Base-by-base conservation (phyloP, 306 rosid species). In the Quercus bicolor region DNA sequence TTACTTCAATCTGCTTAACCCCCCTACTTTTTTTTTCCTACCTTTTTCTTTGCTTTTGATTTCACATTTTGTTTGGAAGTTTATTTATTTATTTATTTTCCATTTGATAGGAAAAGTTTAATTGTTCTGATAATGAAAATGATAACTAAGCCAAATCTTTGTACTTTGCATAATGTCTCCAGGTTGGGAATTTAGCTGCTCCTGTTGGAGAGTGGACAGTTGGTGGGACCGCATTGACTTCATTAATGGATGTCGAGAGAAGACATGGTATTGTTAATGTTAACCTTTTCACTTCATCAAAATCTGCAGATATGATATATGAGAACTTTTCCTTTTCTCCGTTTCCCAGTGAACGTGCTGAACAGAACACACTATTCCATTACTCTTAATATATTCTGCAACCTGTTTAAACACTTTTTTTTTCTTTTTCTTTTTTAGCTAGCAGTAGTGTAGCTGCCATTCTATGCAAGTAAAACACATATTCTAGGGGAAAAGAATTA, bases 191-290 rank as follows among this genome's bases (percentile, higher is more conserved):
- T 76, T 86, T 93, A 89, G 89, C 89, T 80, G 96, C 98, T 81
- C 92, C 98, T 10, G 95, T 93, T 71, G 93, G 89, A 80, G 96
- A 90, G 77, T 96, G 99, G 98, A 87, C 90, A 5, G 99, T 91
- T 85, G 88, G 98, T 76, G 99, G 99, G 75, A 96, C 97, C 15
- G 94, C 98, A 75, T 91, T 96, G 78, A 93, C 96, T 74, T 51
- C 98, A 48, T 73, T 96, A 74, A 96, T 96, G 99, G 99, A 96
- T 10, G 98, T 93, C 60, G 99, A 96, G 90, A 88, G 99, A 88
- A 96, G 99, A 86, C 99, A 96, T 51, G 99, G 99, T 96, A 85
- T 37, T n/a, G 55, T 55, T 48, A 74, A 72, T 21, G 55, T 55
- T 34, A 74, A 72, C 37, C 61, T 40, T 43, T 12, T 48, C 3